These are phyloP conservation scores for Aureobasidium sp. DNA, from an alignment of 2,329 filamentous ascomycete species.

Conservation along the genomic window DNA sequence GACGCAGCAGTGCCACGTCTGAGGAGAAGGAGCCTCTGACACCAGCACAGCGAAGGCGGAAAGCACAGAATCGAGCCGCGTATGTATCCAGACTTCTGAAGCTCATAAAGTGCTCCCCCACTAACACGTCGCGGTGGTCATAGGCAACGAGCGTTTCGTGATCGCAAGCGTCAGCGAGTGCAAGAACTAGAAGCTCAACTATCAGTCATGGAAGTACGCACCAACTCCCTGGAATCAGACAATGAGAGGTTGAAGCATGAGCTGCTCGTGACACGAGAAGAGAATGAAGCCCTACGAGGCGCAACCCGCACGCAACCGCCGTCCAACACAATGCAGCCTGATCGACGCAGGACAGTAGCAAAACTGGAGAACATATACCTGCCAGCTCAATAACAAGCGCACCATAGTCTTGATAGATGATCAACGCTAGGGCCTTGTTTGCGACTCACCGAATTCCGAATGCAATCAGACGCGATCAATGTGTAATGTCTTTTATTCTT, in stretches of 20 bases:
- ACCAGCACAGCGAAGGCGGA: conserved; percentile 47
- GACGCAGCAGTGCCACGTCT: conserved; percentile 27
- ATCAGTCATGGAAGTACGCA: conserved; percentile 63
- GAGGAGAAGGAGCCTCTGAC: conserved; percentile 39
- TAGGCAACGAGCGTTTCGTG: conserved; percentile 91
- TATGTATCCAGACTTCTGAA: conserved; percentile 34
- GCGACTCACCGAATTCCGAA: not conserved
- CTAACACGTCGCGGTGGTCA: conserved; percentile 7
- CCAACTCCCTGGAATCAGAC: conserved; percentile 64
- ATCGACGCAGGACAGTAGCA: not conserved
- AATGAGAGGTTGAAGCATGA: conserved; percentile 82
- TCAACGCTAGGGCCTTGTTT: not conserved
- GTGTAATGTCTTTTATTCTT: conserved; percentile 1
- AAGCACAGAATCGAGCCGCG: conserved; percentile 66
- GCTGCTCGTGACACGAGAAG: conserved; percentile 73
- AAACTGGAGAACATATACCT: not conserved
- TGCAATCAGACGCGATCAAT: not conserved
- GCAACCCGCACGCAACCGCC: not conserved
- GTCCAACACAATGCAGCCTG: not conserved
- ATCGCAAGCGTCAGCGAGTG: conserved; percentile 90
- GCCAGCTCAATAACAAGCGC: not conserved
- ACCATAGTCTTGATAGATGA: not conserved
- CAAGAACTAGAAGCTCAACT: conserved; percentile 88
- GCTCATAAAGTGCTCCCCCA: not conserved
- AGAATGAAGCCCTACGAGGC: conserved; percentile 70